phyloP scores from a whole-genome alignment of 495 filamentous ascomycete genomes.

The Massariosphaeria phaeospora region DNA sequence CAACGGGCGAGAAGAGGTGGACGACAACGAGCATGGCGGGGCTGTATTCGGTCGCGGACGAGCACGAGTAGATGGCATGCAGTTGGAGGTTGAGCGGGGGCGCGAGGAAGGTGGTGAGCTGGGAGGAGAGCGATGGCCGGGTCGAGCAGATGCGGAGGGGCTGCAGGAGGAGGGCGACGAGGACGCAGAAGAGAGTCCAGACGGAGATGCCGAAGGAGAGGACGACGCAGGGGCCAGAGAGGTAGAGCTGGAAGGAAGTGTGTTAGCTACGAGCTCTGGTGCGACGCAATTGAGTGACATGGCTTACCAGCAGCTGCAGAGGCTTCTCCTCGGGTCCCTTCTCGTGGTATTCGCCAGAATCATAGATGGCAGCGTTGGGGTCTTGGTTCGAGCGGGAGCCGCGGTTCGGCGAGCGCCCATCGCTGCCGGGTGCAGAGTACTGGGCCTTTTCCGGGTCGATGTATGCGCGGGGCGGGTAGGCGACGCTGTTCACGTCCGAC shows the following conservation, averaged over 20 bases:
- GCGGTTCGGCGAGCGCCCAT: background rate
- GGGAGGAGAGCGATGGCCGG: slow-evolving; percentile 32
- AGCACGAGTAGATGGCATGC: slow-evolving; percentile 38
- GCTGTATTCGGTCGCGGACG: slow-evolving; percentile 34
- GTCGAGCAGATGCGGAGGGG: slow-evolving; percentile 37
- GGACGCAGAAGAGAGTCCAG: slow-evolving; percentile 37
- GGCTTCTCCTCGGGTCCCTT: slow-evolving; percentile 24
- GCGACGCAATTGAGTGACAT: background rate
- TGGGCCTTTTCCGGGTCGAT: slow-evolving; percentile 21
- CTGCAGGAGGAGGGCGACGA: slow-evolving; percentile 35
- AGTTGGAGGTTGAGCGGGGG: slow-evolving; percentile 40
- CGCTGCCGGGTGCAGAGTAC: slow-evolving; percentile 6
- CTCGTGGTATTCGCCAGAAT: slow-evolving; percentile 22
- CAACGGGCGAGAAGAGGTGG: slow-evolving; percentile 51
- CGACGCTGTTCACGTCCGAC: background rate
- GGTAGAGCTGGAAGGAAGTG: slow-evolving; percentile 30
- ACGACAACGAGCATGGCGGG: slow-evolving; percentile 45
- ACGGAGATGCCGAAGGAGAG: slow-evolving; percentile 34
- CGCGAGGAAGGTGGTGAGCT: slow-evolving; percentile 37
- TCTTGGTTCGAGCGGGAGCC: slow-evolving; percentile 23
- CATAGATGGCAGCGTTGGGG: slow-evolving; percentile 22
- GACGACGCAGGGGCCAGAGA: slow-evolving; percentile 35
- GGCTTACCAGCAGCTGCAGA: slow-evolving; percentile 25
- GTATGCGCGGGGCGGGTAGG: slow-evolving; percentile 21
- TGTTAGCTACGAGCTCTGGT: background rate